Base-by-base conservation (phyloP, 768 basidiomycete species). In the Boletus subparvulus region DNA sequence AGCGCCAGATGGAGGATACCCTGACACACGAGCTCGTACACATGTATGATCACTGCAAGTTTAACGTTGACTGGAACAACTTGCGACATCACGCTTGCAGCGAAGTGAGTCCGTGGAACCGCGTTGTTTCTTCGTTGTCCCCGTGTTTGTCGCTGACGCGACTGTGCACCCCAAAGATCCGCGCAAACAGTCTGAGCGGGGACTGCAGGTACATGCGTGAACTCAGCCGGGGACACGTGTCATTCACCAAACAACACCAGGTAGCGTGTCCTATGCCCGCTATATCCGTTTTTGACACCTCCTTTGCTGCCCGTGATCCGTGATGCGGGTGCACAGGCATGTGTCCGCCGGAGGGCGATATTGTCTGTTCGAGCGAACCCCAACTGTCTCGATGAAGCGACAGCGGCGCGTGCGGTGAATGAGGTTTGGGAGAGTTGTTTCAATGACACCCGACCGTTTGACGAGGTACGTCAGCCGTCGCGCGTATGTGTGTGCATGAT, bases 381-480 rank as follows among this genome's bases (percentile, higher is more conserved):
- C 13, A 77, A 80, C 21, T 98, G 95, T 68, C 86, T 86, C 2
- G 83, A 88, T 65, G 72, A 78, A 39, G 90, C 80, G 6, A 77
- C 88, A 26, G 96, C 95, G 13, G 93, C 94, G 70, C 81, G 82
- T 55, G 94, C 86, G 1, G 95, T 98, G 45, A 97, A 98, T 62
- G 92, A 97, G 70, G 96, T 96, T 35, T 99, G 92, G 90, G 94
- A 94, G 66, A 94, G 92, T 63, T 99, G 96, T 72, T 94, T 92
- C 73, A 87, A 82, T 37, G 97, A 98, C 69, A 98, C 95, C 7
- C 76, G 96, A 60, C 96, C 97, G 10, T 99, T 98, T 70, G 97
- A 99, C 71, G 95, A 98, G 87, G 93, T 92, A 64, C 52, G 69
- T 59, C 13, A 33, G 11, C 58, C 10, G 47, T 41, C 46, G 39